These are phyloP conservation scores for Ogataea parapolymorpha DNA, from an alignment of 805 yeast species.

Conservation along the genomic window DNA sequence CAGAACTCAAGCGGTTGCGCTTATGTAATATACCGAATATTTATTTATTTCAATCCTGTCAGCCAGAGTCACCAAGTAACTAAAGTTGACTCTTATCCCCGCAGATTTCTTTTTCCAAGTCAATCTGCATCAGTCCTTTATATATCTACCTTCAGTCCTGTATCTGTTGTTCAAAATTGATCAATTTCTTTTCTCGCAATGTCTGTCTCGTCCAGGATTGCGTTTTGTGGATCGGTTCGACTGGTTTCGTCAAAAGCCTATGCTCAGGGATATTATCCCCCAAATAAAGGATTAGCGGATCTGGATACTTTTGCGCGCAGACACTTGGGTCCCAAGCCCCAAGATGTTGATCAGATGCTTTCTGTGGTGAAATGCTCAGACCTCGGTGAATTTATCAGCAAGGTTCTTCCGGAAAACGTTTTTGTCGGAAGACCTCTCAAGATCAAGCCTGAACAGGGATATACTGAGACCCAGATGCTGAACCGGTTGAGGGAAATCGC, in stretches of 20 bases:
- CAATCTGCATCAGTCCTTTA: conserved; percentile 3
- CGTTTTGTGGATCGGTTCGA: conserved; percentile 2
- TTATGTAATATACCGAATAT: neutral
- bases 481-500: conserved; percentile 68
- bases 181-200: neutral
- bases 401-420: conserved; percentile 76
- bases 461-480: conserved; percentile 77
- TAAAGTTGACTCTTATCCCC: conserved; percentile 2
- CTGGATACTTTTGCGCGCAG: conserved; percentile 87
- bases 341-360: conserved; percentile 65
- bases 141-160: conserved; percentile 3
- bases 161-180: neutral
- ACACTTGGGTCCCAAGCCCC: conserved; percentile 80
- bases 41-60: neutral
- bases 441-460: conserved; percentile 70
- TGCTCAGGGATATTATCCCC: conserved; percentile 43
- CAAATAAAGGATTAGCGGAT: conserved; percentile 21
- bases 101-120: conserved; percentile 1
- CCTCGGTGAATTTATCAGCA: conserved; percentile 63
- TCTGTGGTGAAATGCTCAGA: conserved; percentile 58
- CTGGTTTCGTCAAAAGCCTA: conserved; percentile 40
- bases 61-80: conserved; percentile 9
- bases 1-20: conserved; percentile 59
- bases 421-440: conserved; percentile 63
- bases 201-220: neutral